phyloP scores from a whole-genome alignment of 768 basidiomycete genomes.

The Hypholoma sublateritium region DNA sequence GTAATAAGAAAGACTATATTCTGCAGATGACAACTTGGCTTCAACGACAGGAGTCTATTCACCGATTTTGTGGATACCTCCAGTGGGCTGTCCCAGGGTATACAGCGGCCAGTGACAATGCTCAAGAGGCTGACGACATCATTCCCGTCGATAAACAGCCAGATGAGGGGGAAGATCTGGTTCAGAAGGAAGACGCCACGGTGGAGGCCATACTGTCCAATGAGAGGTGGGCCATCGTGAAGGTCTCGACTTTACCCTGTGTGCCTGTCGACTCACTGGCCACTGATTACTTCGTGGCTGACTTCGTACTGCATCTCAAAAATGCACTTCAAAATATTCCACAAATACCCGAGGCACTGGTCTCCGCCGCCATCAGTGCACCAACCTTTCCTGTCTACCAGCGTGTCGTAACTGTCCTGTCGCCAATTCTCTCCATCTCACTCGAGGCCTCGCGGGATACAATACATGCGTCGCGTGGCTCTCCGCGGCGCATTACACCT shows the following conservation, averaged over 20 bases:
- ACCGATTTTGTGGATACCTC: conserved; percentile 22
- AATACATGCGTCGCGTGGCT: background rate
- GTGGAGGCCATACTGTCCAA: too few relatives aligned
- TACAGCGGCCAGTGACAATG: background rate
- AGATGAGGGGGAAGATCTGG: background rate
- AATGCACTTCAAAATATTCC: background rate
- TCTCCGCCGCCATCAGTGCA: background rate
- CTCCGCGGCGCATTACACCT: background rate
- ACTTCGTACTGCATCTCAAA: background rate
- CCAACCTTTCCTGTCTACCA: background rate
- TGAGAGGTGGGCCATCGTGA: background rate
- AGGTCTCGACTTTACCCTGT: background rate
- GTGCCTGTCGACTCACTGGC: background rate
- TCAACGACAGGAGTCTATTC: conserved; percentile 31
- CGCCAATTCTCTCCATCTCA: background rate
- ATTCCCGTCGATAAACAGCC: background rate
- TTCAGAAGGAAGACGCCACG: too few relatives aligned
- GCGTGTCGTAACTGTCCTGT: background rate
- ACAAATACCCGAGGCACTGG: background rate
- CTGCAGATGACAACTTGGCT: conserved; percentile 42
- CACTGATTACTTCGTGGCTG: background rate
- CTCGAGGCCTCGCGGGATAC: background rate
- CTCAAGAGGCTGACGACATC: conserved; percentile 2
- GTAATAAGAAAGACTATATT: conserved; percentile 27
- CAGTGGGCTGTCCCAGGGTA: conserved; percentile 22